These are phyloP conservation scores for Torulaspora microellipsoides DNA, from an alignment of 805 yeast species.

Conservation along the genomic window DNA sequence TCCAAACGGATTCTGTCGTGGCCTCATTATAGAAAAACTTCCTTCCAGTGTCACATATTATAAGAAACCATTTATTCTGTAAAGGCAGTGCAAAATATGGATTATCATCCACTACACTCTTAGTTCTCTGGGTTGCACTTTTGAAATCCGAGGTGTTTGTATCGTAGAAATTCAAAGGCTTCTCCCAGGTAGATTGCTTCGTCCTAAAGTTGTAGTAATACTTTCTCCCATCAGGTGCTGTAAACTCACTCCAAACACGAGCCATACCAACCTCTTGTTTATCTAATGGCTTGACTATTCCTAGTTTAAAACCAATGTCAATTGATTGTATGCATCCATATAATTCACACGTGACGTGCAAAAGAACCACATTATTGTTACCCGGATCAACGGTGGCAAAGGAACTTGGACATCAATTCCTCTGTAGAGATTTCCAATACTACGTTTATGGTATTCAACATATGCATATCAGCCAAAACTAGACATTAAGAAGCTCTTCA, in stretches of 20 bases:
- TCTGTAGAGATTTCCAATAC: background rate
- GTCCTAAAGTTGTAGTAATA: slow-evolving; percentile 39
- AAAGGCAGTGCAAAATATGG: slow-evolving; percentile 20
- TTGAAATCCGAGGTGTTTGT: background rate
- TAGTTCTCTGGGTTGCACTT: slow-evolving; percentile 4
- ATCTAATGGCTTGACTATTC: background rate
- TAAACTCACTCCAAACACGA: slow-evolving; percentile 37
- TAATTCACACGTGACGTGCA: slow-evolving; percentile 3
- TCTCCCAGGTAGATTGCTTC: slow-evolving; percentile 38
- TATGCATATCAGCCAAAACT: no score
- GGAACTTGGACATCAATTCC: background rate
- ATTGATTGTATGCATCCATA: background rate
- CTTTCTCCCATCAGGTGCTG: slow-evolving; percentile 36
- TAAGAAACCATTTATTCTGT: slow-evolving; percentile 39
- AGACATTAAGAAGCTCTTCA: no score
- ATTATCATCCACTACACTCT: slow-evolving; percentile 7
- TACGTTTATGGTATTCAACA: no score
- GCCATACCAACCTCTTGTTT: slow-evolving; percentile 15
- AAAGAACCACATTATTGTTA: background rate
- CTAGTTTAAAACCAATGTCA: background rate
- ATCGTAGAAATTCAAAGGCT: slow-evolving; percentile 26
- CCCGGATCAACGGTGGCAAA: slow-evolving; percentile 13
- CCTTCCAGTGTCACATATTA: slow-evolving; percentile 40
- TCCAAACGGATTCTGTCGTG: slow-evolving; percentile 36
- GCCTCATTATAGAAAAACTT: slow-evolving; percentile 38